Percentiles rank a stretch among this genome's conserved stretches.
Conservation (phyloP, 495 filamentous ascomycete genomes). For the Annulohypoxylon bovei region DNA sequence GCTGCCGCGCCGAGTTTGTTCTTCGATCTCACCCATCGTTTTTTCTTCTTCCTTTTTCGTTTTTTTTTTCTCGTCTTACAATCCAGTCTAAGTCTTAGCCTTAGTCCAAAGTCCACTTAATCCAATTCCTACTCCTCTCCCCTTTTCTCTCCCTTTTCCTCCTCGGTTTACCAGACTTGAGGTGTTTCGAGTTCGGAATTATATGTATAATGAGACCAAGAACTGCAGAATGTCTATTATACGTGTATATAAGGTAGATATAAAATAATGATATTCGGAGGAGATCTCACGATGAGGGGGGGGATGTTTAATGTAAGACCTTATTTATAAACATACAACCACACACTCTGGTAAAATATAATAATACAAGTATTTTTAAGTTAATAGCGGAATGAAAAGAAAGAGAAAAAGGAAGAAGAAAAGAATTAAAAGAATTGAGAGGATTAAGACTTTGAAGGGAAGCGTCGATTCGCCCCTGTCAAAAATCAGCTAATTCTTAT, state of each 20-base stretch:
- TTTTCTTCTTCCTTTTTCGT: not conserved
- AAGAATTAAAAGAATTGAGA: too few species aligned
- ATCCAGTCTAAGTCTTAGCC: not conserved
- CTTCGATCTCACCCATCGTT: conserved; percentile 16
- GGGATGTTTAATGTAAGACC: not conserved
- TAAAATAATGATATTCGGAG: not conserved
- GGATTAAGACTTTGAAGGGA: not conserved
- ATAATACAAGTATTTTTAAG: too few species aligned
- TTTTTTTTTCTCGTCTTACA: too few species aligned
- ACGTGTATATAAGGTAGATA: too few species aligned
- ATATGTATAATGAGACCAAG: not conserved
- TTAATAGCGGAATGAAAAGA: not conserved
- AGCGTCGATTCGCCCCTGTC: not conserved
- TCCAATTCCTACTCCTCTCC: not conserved
- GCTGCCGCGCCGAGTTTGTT: conserved; percentile 17
- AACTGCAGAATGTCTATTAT: too few species aligned
- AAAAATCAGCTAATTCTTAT: conserved; percentile 19
- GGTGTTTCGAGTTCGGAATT: not conserved
- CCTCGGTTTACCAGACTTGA: not conserved
- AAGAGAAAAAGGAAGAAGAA: not conserved
- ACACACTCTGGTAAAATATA: not conserved
- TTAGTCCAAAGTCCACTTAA: not conserved
- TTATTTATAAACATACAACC: not conserved
- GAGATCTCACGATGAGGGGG: not conserved
- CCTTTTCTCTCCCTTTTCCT: not conserved